Evolutionary conservation across 1,284 basidiomycete genomes (phyloP), one percentile per base, ranked within the genome.

Genomic region (Mycosarcoma maydis): DNA sequence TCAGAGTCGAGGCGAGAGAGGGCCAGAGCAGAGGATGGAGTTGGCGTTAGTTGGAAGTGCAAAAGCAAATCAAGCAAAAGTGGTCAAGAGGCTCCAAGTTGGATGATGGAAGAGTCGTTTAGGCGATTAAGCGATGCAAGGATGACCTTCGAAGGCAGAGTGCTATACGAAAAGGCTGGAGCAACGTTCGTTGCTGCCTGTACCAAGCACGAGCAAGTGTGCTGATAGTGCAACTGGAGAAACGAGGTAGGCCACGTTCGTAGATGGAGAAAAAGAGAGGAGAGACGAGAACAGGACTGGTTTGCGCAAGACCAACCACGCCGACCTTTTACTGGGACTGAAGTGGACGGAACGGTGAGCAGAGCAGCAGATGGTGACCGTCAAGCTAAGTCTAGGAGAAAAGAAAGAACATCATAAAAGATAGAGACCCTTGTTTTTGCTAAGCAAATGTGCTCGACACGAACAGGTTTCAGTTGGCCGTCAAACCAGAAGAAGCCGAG

Each of bases 341-440:
- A 26, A n/a, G 37, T 38, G 34, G 27, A 34, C 24, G 22, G 45
- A 47, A 22, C 14, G 17, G 16, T n/a, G 11, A n/a, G 29, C 29
- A 32, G 5, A 20, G 29, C 34, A 24, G 13, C 22, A 34, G 43
- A 34, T 24, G 32, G 41, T 40, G 24, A 37, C 41, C 19, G 19
- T 36, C 29, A 17, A 37, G 30, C 19, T 33, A 38, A 30, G 17
- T 23, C 9, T 38, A 24, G 23, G 23, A 19, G 39, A 27, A 33
- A 38, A 49, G 38, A 49, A 19, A 29, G 22, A 7, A 33, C 43
- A 26, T 22, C 47, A 41, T 33, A n/a, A 22, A 36, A 20, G 20
- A 1, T 13, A 11, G 50, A 38, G 39, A 50, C 32, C 39, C 48
- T 52, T 51, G 29, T 37, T 47, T 59, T 37, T 37, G 38, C 47